Evolutionary conservation across 2,329 filamentous ascomycete genomes (phyloP).

Genomic region (Trichoderma semiorbis): DNA sequence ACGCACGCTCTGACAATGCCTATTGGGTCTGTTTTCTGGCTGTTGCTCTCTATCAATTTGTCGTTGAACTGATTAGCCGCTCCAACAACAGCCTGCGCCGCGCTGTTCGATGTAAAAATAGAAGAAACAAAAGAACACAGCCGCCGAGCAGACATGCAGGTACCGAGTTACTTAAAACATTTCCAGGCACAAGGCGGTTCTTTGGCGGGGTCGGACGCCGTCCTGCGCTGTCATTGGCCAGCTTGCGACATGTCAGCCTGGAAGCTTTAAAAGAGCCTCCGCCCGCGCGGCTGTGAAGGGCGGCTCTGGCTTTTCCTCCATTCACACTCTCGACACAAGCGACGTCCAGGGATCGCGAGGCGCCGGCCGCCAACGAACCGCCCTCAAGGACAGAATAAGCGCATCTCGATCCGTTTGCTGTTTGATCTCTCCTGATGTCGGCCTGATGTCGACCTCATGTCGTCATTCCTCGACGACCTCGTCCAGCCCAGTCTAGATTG

Average conservation of each 20-base stretch:
- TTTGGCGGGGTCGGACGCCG: neutral
- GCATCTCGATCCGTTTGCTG: neutral
- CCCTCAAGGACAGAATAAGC: neutral
- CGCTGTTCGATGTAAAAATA: neutral
- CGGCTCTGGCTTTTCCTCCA: slow-evolving; percentile 14
- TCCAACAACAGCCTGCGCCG: neutral
- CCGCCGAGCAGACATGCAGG: neutral
- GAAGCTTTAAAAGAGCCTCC: neutral
- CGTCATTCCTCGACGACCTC: neutral
- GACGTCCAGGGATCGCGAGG: slow-evolving; percentile 10
- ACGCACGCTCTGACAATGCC: neutral
- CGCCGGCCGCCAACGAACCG: slow-evolving; percentile 11
- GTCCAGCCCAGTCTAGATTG: neutral
- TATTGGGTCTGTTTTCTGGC: neutral
- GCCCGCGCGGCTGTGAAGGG: slow-evolving; percentile 12
- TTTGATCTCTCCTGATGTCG: neutral
- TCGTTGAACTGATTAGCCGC: neutral
- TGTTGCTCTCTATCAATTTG: neutral
- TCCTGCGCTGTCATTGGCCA: neutral
- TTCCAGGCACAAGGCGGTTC: slow-evolving; percentile 10
- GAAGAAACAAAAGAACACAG: neutral
- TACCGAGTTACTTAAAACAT: neutral
- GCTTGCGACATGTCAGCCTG: neutral
- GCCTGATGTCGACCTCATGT: neutral
- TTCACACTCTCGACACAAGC: slow-evolving; percentile 11